Evolutionary conservation across 345 rosid species (phyloP), one percentile per base, ranked within the genome.

Genomic region (Zanthoxylum bungeanum): DNA sequence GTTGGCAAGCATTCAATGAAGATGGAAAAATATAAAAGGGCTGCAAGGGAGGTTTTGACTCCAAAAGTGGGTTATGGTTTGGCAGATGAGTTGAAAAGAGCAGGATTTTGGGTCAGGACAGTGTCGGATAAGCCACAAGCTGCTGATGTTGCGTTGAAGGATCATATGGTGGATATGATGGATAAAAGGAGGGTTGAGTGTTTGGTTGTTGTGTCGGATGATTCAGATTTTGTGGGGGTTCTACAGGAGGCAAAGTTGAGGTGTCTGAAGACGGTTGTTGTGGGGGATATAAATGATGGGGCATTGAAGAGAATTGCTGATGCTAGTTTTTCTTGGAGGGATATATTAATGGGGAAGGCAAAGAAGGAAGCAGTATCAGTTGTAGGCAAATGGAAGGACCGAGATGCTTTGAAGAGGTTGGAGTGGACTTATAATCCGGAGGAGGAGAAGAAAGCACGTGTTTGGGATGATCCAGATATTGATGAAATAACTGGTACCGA

Each of bases 151-250:
- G 97, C 89, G 1, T 81, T 91, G 83, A 91, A 83, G 80, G 82
- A 82, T 65, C 93, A 86, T 56, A 87, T 93, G 80, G 83, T 87
- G 36, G 87, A 91, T 72, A 72, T 89, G 71, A 90, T 91, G 93
- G 93, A 90, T 73, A 85, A 75, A 71, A 85, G 88, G 80, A 78
- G 76, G 73, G 93, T 85, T 2, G 92, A 90, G 25, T 93, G 97
- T 76, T 66, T 93, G 66, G 87, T 93, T 76, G 84, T 93, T 64
- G 93, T 92, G 4, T 88, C 97, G 1, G 95, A 93, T 82, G 97
- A 93, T 82, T 88, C 95, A 0, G 92, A 84, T 77, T 93, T 87
- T 74, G 90, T 80, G 19, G 86, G 72, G 30, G 65, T 92, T 66
- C 56, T 91, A 75, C 81, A 82, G 74, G 97, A 91, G 80, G 97